phyloP scores from a whole-genome alignment of 2,329 filamentous ascomycete genomes.

The Stemphylium beticola region DNA sequence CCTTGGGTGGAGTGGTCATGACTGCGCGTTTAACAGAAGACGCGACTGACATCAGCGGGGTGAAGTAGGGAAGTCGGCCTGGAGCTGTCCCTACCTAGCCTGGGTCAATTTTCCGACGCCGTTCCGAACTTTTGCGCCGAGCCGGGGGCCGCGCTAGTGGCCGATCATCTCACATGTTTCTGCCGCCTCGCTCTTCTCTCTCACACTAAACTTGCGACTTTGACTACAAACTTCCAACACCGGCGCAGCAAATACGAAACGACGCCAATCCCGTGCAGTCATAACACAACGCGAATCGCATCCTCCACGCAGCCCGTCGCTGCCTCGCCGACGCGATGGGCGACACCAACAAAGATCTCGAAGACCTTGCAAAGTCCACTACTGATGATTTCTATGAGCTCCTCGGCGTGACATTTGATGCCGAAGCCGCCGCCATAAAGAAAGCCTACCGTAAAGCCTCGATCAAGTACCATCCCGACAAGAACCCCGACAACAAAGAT shows the following conservation, averaged over 20 bases:
- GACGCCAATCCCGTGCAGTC: background rate
- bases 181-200: background rate
- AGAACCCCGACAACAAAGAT: slow-evolving; percentile 65
- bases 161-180: slow-evolving; percentile 25
- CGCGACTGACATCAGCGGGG: slow-evolving; percentile 31
- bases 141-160: slow-evolving; percentile 16
- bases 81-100: slow-evolving; percentile 3
- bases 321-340: slow-evolving; percentile 36
- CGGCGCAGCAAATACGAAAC: background rate
- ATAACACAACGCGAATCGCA: background rate
- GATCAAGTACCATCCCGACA: slow-evolving; percentile 93
- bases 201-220: background rate
- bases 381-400: slow-evolving; percentile 76
- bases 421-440: slow-evolving; percentile 74
- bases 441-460: slow-evolving; percentile 84
- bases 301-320: background rate
- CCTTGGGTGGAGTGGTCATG: slow-evolving; percentile 36
- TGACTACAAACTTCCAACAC: background rate
- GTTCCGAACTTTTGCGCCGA: slow-evolving; percentile 15
- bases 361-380: slow-evolving; percentile 50
- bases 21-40: slow-evolving; percentile 18
- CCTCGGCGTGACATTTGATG: slow-evolving; percentile 69
- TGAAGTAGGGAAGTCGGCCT: background rate
- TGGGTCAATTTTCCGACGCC: slow-evolving; percentile 10
- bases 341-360: slow-evolving; percentile 50